Percentiles rank a stretch among this genome's conserved stretches.
These are phyloP conservation scores for Spironucleus salmonicida DNA, from an alignment of 208 protist species.

Conservation along the genomic window DNA sequence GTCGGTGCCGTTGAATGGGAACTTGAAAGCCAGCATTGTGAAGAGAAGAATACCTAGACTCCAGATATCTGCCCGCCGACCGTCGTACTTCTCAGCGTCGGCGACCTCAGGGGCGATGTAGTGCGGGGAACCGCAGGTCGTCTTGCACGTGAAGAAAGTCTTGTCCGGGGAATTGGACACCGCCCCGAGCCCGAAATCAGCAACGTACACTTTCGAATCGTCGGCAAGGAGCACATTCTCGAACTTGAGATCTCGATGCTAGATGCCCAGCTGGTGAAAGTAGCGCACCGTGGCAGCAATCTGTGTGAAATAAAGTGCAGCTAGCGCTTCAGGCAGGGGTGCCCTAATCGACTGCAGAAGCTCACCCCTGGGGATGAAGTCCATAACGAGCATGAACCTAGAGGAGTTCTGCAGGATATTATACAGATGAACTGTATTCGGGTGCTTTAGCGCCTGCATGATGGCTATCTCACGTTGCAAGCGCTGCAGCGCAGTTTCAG, in stretches of 20 bases:
- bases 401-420: neutral
- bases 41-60: constrained; percentile 26
- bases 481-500: neutral
- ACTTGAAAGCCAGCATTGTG: constrained; percentile 6
- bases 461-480: constrained; percentile 21
- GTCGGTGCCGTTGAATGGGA: constrained; percentile 24
- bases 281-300: neutral
- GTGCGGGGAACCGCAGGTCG: constrained; percentile 34
- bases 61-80: constrained; percentile 26
- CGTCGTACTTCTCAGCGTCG: constrained; percentile 11
- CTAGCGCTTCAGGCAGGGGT: neutral
- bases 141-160: constrained; percentile 8
- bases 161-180: constrained; percentile 18
- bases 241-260: constrained; percentile 20
- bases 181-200: constrained; percentile 21
- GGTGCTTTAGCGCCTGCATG: neutral
- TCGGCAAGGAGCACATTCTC: constrained; percentile 4
- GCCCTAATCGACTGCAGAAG: neutral
- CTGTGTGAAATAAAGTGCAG: constrained; percentile 16
- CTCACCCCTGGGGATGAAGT: constrained; percentile 2
- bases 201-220: neutral
- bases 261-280: constrained; percentile 12
- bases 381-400: neutral
- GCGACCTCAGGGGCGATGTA: constrained; percentile 35
- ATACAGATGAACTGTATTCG: constrained; percentile 14